Evolutionary conservation across 345 rosid genomes (phyloP).

Genomic region (Camelina hispida): DNA sequence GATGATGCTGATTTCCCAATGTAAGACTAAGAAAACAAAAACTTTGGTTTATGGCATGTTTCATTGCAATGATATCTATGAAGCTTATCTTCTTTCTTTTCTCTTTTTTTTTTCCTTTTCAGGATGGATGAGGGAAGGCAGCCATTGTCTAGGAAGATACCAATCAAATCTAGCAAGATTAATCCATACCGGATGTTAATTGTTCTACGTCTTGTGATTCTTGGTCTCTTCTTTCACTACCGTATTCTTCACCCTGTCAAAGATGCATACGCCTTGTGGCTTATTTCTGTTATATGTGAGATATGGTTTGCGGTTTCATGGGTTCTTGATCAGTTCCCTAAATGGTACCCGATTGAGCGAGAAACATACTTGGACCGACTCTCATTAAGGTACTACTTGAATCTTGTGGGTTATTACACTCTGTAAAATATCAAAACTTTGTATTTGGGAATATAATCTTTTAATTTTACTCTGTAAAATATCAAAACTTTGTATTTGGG

Average conservation of each 20-base stretch:
- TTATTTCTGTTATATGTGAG: slow-evolving; percentile 96
- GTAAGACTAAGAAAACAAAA: slow-evolving; percentile 49
- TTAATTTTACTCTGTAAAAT: slow-evolving; percentile 1
- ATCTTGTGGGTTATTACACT: background rate
- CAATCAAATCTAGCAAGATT: slow-evolving; percentile 94
- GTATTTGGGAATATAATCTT: slow-evolving; percentile 3
- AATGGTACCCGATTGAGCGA: slow-evolving; percentile 87
- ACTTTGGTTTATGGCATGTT: slow-evolving; percentile 6
- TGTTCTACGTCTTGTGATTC: slow-evolving; percentile 81
- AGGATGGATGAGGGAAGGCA: slow-evolving; percentile 99
- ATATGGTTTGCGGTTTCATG: slow-evolving; percentile 98
- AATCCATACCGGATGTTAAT: slow-evolving; percentile 91
- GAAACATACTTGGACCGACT: slow-evolving; percentile 97
- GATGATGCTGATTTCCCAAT: slow-evolving; percentile 91
- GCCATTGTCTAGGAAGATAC: slow-evolving; percentile 95
- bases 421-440: background rate
- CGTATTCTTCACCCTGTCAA: slow-evolving; percentile 89
- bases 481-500: background rate
- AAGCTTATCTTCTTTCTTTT: background rate
- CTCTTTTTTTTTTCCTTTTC: slow-evolving; percentile 1
- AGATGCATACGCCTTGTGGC: slow-evolving; percentile 92
- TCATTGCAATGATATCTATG: slow-evolving; percentile 19
- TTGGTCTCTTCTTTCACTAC: slow-evolving; percentile 93
- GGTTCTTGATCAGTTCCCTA: slow-evolving; percentile 98
- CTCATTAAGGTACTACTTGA: slow-evolving; percentile 78